Percentiles rank a stretch among this genome's conserved stretches.
These are phyloP conservation scores for Leccinellum luteum DNA, from an alignment of 768 basidiomycete species.

Conservation along the genomic window DNA sequence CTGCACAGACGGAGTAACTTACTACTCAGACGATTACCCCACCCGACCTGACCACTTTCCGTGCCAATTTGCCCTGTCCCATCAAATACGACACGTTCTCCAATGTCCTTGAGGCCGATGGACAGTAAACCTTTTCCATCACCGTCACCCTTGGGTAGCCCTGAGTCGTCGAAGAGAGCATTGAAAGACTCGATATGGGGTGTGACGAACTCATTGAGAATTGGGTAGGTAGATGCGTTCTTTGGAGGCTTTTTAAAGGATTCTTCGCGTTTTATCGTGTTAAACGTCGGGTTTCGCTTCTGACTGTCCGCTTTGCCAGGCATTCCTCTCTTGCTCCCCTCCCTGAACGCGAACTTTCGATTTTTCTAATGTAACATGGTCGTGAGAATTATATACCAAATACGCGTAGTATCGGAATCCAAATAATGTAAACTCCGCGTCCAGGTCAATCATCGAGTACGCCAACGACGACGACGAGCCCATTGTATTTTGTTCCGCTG, in stretches of 20 bases:
- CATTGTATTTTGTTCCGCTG: constrained; percentile 13
- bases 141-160: constrained; percentile 68
- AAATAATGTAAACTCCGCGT: constrained; percentile 19
- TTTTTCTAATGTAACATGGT: constrained; percentile 12
- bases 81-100: constrained; percentile 92
- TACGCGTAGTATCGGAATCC: constrained; percentile 14
- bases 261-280: constrained; percentile 77
- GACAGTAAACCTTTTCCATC: constrained; percentile 79
- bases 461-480: constrained; percentile 26
- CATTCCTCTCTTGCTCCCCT: constrained; percentile 36
- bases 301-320: constrained; percentile 45
- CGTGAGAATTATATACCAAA: constrained; percentile 26
- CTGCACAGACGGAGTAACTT: constrained; percentile 34
- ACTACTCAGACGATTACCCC: constrained; percentile 88
- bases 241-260: constrained; percentile 74
- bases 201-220: constrained; percentile 87
- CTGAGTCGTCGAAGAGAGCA: constrained; percentile 90
- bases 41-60: constrained; percentile 52
- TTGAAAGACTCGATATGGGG: constrained; percentile 98
- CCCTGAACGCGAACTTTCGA: constrained; percentile 2
- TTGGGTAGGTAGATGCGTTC: constrained; percentile 65
- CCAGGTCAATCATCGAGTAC: constrained; percentile 16
- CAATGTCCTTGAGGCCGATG: constrained; percentile 78
- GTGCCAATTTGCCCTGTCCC: constrained; percentile 53
- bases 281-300: constrained; percentile 59